phyloP scores from a whole-genome alignment of 2,329 filamentous ascomycete species.

The Graphilbum fragrans region DNA sequence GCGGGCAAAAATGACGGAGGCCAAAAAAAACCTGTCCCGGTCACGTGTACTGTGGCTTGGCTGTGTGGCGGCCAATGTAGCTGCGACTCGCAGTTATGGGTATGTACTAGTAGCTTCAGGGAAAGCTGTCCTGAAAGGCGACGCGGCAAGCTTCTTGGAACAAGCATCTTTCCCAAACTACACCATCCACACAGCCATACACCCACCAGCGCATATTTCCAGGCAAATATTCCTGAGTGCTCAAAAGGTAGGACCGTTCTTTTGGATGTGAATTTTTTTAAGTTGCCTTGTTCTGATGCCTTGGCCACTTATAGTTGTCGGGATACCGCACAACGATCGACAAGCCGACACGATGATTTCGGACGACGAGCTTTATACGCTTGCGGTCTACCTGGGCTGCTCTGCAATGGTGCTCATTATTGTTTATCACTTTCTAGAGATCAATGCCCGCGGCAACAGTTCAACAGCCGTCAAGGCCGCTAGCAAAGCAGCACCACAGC shows the following conservation, averaged over 20 bases:
- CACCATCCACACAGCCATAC: neutral
- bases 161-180: neutral
- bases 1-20: too few species aligned
- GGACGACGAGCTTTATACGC: slow-evolving; percentile 78
- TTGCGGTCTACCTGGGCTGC: slow-evolving; percentile 87
- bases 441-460: slow-evolving; percentile 54
- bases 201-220: too few species aligned
- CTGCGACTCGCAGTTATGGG: too few species aligned
- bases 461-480: slow-evolving; percentile 7
- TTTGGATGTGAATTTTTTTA: too few species aligned
- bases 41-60: too few species aligned
- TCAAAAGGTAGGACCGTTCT: too few species aligned
- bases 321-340: slow-evolving; percentile 1
- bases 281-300: too few species aligned
- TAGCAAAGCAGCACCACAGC: slow-evolving; percentile 2
- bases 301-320: too few species aligned
- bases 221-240: too few species aligned
- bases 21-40: too few species aligned
- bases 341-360: slow-evolving; percentile 66
- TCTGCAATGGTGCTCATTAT: slow-evolving; percentile 87
- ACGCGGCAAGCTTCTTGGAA: neutral
- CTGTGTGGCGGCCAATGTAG: neutral
- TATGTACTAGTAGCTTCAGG: too few species aligned
- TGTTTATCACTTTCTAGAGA: slow-evolving; percentile 89
- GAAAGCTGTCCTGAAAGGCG: slow-evolving; percentile 1